Conservation (phyloP, 805 yeast species). For the Scheffersomyces coipomensis region DNA sequence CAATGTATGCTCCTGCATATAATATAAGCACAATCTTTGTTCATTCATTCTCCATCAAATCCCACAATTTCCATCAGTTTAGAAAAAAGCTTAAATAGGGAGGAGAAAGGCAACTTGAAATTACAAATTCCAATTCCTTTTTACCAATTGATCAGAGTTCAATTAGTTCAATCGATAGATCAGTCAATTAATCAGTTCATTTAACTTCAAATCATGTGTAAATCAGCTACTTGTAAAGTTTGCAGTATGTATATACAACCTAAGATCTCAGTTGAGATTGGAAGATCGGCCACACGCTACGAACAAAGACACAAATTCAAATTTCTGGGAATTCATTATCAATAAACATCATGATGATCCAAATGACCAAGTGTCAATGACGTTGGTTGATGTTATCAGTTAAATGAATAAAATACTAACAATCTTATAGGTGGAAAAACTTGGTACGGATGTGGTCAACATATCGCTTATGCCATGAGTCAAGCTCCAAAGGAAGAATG, state of each 20-base stretch:
- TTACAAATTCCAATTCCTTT: neutral
- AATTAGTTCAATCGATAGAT: neutral
- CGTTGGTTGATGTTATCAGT: no score
- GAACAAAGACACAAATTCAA: no score
- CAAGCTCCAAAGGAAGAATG: constrained; percentile 31
- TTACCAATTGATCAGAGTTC: neutral
- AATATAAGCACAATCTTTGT: no score
- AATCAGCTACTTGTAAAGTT: constrained; percentile 27
- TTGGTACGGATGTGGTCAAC: constrained; percentile 49
- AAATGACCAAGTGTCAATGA: no score
- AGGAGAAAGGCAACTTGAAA: neutral
- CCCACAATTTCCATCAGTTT: no score
- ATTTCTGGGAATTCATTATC: no score
- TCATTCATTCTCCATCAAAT: no score
- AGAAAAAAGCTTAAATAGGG: no score
- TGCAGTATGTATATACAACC: constrained; percentile 22
- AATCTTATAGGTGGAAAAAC: constrained; percentile 16
- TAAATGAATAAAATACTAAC: constrained; percentile 5
- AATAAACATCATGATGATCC: no score
- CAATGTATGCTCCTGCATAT: no score
- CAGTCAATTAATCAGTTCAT: neutral
- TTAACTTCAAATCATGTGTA: constrained; percentile 32
- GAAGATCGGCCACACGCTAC: no score
- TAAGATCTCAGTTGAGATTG: constrained; percentile 7
- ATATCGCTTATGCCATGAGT: constrained; percentile 41